Evolutionary conservation across 139 green algal genomes (phyloP).

Genomic region (Tetradesmus lagerheimii): DNA sequence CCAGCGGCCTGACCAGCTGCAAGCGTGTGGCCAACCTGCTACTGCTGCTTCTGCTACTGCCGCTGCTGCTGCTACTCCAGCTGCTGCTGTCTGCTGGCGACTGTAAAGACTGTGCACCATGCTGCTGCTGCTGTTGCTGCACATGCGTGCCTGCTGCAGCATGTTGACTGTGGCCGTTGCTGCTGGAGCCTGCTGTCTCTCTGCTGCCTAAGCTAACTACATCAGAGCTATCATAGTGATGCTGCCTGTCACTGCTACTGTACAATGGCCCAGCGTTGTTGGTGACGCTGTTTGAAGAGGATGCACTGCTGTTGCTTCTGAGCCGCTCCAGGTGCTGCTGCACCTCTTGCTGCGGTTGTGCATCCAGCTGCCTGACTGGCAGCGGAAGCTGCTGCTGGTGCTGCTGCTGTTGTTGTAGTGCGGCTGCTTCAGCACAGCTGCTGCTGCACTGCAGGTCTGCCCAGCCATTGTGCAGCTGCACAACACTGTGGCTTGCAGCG

Average conservation of each 20-base stretch:
- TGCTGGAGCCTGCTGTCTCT: neutral
- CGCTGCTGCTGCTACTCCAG: constrained; percentile 13
- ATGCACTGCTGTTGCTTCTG: constrained; percentile 3
- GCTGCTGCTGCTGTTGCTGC: constrained; percentile 28
- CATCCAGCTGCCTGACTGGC: neutral
- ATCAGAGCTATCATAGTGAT: neutral
- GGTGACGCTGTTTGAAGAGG: neutral
- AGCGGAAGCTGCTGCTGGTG: neutral
- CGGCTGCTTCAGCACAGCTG: neutral
- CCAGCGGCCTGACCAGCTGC: constrained; percentile 4
- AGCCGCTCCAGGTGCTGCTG: constrained; percentile 29
- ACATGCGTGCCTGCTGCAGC: neutral
- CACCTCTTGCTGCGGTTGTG: neutral
- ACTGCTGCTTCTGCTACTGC: neutral
- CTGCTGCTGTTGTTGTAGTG: neutral
- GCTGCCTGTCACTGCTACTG: neutral
- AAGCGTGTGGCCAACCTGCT: neutral
- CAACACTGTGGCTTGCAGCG: neutral
- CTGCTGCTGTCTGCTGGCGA: neutral
- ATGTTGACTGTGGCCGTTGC: neutral
- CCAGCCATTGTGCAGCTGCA: constrained; percentile 1
- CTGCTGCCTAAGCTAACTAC: neutral
- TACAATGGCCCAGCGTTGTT: neutral
- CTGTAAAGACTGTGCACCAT: neutral
- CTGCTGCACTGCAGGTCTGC: neutral